Conservation (phyloP, 148 eudicot genomes). For the Amaranthus cruentus region DNA sequence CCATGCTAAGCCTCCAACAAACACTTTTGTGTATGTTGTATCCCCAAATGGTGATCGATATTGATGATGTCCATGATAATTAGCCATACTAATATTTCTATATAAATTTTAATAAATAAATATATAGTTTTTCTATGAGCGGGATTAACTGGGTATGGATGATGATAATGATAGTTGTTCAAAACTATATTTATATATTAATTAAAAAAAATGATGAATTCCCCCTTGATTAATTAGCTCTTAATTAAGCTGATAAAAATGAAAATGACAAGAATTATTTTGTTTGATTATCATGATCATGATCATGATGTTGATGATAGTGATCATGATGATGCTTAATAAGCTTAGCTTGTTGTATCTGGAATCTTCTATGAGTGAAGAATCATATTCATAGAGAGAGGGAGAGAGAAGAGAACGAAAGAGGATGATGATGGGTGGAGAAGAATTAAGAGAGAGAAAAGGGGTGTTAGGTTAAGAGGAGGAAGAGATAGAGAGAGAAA, state of each 20-base stretch:
- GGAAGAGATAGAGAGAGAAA: constrained; percentile 13
- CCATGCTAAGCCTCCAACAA: constrained; percentile 95
- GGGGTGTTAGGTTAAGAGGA: neutral
- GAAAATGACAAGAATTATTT: constrained; percentile 9
- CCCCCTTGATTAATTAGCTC: neutral
- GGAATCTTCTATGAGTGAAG: neutral
- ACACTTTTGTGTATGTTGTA: constrained; percentile 76
- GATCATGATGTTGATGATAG: neutral
- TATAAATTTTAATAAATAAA: neutral
- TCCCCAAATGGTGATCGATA: constrained; percentile 87
- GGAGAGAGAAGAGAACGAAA: constrained; percentile 15
- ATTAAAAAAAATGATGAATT: neutral
- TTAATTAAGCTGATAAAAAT: neutral
- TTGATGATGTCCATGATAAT: constrained; percentile 44
- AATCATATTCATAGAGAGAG: neutral
- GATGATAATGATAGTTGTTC: neutral
- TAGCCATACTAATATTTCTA: constrained; percentile 17
- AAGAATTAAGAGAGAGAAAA: no score
- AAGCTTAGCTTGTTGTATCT: neutral
- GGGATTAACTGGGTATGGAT: no score
- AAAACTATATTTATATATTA: neutral
- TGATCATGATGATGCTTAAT: no score
- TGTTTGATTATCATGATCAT: constrained; percentile 11
- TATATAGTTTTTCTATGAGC: neutral
- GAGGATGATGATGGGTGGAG: neutral